Evolutionary conservation across 2,329 filamentous ascomycete species (phyloP), one percentile per base, ranked within the genome.

Genomic region (Ceratocystis cubensis): DNA sequence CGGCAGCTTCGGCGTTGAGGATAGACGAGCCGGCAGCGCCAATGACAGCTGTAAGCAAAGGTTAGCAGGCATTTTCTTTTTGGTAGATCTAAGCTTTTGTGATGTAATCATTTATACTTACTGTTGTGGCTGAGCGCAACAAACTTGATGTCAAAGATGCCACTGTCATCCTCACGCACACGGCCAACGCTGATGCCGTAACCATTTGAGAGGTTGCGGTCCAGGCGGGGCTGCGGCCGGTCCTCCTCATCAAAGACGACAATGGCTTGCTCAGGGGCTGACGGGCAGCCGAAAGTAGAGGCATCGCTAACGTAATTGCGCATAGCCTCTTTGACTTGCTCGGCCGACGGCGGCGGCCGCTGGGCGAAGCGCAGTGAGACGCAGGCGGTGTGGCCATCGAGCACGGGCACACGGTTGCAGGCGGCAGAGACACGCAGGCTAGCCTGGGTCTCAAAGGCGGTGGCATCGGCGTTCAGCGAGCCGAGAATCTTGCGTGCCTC

Each of bases 401-500:
- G 84, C 20, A 97, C 94, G n/a, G 91, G 84, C 2, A 97, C 94
- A 69, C 94, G 86, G 73, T 94, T 97, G 79, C 94, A 97, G 2
- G 92, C 86, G 10, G 91, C 93, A 3, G 87, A 91, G 66, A 97
- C 86, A 70, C 84, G 84, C 68, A 97, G 84, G 59, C 81, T 79
- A 15, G 80, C 77, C 76, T 95, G 90, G 74, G 94, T 87, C 64
- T 85, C 79, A 71, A 96, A 91, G 13, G 85, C 88, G 5, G 88
- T 91, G 20, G 83, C 80, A 20, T 88, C 85, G 50, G 77, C 76
- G 72, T 90, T 90, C 72, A 96, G 78, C 44, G 76, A 75, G 64
- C 94, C 93, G 2, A 97, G 82, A 72, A 97, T 97, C 83, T 97
- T 97, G 72, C 89, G 88, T 1, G 94, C 92, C 77, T 97, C 94